Percentiles rank a stretch among this genome's conserved stretches.
Evolutionary conservation across 78 protist genomes (phyloP).

Genomic region (Dictyostelium firmibasis): DNA sequence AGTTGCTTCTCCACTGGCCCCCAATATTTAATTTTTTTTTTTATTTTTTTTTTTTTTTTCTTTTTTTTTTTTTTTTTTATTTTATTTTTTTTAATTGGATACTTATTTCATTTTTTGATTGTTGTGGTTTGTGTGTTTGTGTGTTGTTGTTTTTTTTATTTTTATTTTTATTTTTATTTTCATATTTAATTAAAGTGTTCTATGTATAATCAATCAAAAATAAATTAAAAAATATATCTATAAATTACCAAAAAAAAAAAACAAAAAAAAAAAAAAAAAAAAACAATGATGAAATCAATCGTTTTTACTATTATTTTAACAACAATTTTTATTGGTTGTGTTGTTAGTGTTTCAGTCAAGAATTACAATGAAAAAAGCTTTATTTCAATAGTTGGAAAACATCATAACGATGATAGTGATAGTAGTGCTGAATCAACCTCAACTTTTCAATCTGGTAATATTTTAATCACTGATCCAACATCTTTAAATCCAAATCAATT

Average conservation of each 20-base stretch:
- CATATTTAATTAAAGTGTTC: no score
- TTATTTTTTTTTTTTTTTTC: no score
- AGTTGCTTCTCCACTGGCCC: no score
- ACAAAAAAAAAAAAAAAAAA: not conserved
- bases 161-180: no score
- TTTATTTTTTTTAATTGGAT: no score
- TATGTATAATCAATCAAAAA: no score
- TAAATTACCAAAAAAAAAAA: no score
- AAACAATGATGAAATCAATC: not conserved
- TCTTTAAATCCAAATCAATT: slow-evolving; percentile 15
- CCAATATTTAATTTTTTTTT: no score
- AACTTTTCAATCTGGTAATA: slow-evolving; percentile 28
- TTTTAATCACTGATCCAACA: slow-evolving; percentile 39
- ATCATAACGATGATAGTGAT: not conserved
- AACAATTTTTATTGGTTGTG: not conserved
- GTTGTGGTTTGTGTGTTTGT: not conserved
- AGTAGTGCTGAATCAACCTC: not conserved
- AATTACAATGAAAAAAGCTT: not conserved
- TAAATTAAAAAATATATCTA: no score
- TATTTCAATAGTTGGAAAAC: not conserved
- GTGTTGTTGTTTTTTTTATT: no score
- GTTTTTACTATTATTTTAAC: not conserved
- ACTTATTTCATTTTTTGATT: no score
- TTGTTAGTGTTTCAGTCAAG: not conserved
- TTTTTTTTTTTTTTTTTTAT: no score